Base-by-base conservation (phyloP, 2,329 filamentous ascomycete genomes). In the Periconia sp. region DNA sequence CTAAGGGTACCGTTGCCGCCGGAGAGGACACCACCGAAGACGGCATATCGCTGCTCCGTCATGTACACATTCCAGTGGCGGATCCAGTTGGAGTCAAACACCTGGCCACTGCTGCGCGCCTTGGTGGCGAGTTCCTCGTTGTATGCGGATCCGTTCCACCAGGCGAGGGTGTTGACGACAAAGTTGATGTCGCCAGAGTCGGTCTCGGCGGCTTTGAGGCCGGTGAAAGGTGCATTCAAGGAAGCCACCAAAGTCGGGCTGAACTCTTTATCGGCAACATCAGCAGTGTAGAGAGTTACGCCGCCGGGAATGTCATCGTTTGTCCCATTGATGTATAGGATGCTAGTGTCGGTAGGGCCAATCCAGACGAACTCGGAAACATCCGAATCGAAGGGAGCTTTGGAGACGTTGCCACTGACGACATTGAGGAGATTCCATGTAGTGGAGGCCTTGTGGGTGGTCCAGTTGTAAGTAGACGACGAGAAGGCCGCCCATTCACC, bases 31-130 rank as follows among this genome's bases (percentile, higher is more conserved):
- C 87, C 87, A 41, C 89, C 89, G 79, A 89, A 94, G 20, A 96
- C 79, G 2, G 88, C 83, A 64, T 86, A 88, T 56, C 82, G 85
- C 64, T 90, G 86, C 37, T 85, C 81, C 1, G 82, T 84, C 40
- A 86, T 79, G 76, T 89, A 95, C 11, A 81, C 74, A 70, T 95
- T 89, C 91, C 91, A 95, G 66, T 95, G 90, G 19, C 91, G 84
- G 31, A 91, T 88, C 64, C 89, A 94, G 45, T 91, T 83, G 49
- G 82, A 84, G 30, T 85, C 84, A 69, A 94, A 94, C 20, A 91
- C 81, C 64, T 85, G 86, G 23, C 84, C 91, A 2, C 83, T 82
- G 37, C 85, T 87, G 27, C 81, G 74, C 1, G 83, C 78, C 61
- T 84, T 82, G 49, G 81, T 76, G 19, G 83, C 85, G 6, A 81